Evolutionary conservation across 768 basidiomycete genomes (phyloP), one percentile per base, ranked within the genome.

Genomic region (Boletus rex-veris): DNA sequence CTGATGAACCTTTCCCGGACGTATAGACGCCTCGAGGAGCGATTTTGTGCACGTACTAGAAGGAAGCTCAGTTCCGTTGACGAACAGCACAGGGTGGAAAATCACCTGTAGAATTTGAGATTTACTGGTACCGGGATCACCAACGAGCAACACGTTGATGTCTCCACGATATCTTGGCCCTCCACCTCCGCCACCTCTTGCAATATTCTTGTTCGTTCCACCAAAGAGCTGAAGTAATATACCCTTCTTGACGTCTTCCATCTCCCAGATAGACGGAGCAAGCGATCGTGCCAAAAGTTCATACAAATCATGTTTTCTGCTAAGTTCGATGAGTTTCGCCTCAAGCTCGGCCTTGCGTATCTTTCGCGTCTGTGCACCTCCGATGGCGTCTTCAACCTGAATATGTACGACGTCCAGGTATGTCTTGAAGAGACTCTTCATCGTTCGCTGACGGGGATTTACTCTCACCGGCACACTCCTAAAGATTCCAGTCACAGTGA

Each of bases 231-330:
- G 96, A 31, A 99, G 74, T 54, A 99, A 68, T 49, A 98, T 97
- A 0, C 97, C 97, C 76, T 98, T 98, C 76, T 99, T 99, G 54
- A 98, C 93, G 66, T 99, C 97, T 24, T 98, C 95, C 90, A 98
- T 88, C 69, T 92, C 90, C 86, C 92, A 98, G 59, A 99, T 97
- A 33, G 86, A 90, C 15, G 97, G 97, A 1, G 95, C 96, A 51
- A 99, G 80, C 3, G 88, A 92, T 16, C 88, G 77, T 8, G 94
- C 75, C 6, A 98, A 78, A 26, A 90, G 74, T 2, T 92, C 91
- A 68, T 98, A 98, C 28, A 98, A 75, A 68, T 97, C 94, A 16
- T 83, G 82, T 51, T 82, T 73, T 58, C 78, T 71, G 62, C 89
- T 88, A 30, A 97, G 79, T 37, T 87, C 83, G 45, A 80, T 74